A percentile compares a stretch with the other conserved stretches of the same genome.
Conservation (phyloP, 1,284 basidiomycete species). For the Marasmius tenuissimus region DNA sequence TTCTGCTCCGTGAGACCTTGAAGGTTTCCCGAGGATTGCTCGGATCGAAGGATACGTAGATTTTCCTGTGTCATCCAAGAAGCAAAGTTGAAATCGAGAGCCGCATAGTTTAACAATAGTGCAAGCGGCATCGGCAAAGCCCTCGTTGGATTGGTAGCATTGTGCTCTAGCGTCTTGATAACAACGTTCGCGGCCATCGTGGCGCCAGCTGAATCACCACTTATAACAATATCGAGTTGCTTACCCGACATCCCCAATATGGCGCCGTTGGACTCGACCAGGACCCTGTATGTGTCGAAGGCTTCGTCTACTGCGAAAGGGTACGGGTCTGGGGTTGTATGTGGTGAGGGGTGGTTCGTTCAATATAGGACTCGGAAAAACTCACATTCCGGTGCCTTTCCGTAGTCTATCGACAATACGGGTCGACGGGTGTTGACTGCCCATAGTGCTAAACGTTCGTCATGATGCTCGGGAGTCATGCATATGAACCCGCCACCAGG, state of each 20-base stretch:
- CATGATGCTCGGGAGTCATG: slow-evolving; percentile 96
- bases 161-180: slow-evolving; percentile 79
- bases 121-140: slow-evolving; percentile 64
- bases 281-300: slow-evolving; percentile 84
- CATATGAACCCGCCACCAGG: slow-evolving; percentile 95
- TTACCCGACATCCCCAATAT: slow-evolving; percentile 85
- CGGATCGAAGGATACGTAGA: slow-evolving; percentile 78
- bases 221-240: slow-evolving; percentile 73
- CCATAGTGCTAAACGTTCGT: slow-evolving; percentile 91
- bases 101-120: slow-evolving; percentile 81
- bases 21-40: slow-evolving; percentile 77
- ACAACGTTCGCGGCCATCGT: slow-evolving; percentile 83
- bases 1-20: slow-evolving; percentile 76
- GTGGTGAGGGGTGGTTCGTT: not conserved
- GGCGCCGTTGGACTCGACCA: slow-evolving; percentile 79
- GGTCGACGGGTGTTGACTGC: slow-evolving; percentile 79
- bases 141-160: slow-evolving; percentile 38
- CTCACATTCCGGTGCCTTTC: slow-evolving; percentile 94
- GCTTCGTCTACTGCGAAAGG: slow-evolving; percentile 95
- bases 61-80: slow-evolving; percentile 96
- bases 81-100: slow-evolving; percentile 94
- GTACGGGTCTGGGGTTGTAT: slow-evolving; percentile 72
- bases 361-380: slow-evolving; percentile 10
- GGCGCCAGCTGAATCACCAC: slow-evolving; percentile 92
- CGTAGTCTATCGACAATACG: slow-evolving; percentile 89